phyloP scores from a whole-genome alignment of 129 eudicot species.

The Smallanthus sonchifolius region DNA sequence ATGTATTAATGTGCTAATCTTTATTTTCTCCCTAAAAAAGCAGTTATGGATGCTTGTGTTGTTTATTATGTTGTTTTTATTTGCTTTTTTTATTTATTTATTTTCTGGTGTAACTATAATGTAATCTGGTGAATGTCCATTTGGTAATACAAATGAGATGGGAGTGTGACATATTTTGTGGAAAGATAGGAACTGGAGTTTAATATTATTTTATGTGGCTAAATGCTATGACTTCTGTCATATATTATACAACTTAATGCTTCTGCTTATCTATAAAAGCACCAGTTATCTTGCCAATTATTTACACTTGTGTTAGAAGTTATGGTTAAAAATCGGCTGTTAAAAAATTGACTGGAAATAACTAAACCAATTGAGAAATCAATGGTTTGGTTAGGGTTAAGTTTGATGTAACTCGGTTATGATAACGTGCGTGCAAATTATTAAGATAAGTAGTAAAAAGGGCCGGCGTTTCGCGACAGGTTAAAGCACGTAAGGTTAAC shows the following conservation, averaged over 20 bases:
- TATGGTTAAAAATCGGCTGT: too few relatives aligned
- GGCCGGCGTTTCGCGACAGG: too few relatives aligned
- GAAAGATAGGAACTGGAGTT: constrained; percentile 14
- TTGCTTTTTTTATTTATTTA: not conserved
- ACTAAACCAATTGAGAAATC: too few relatives aligned
- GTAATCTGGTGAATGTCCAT: constrained; percentile 35
- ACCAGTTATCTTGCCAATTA: not conserved
- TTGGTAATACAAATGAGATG: constrained; percentile 23
- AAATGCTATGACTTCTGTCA: not conserved
- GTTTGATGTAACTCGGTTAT: too few relatives aligned
- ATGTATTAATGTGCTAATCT: constrained; percentile 25
- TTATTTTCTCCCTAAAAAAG: constrained; percentile 10
- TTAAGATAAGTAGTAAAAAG: too few relatives aligned
- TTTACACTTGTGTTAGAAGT: too few relatives aligned
- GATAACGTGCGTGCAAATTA: too few relatives aligned
- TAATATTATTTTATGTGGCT: not conserved
- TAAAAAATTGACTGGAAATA: too few relatives aligned
- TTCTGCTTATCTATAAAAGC: not conserved
- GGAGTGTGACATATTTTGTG: constrained; percentile 27
- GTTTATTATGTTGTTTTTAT: constrained; percentile 10
- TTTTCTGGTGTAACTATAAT: constrained; percentile 18
- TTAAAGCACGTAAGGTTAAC: too few relatives aligned
- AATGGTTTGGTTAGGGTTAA: too few relatives aligned
- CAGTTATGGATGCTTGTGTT: constrained; percentile 28
- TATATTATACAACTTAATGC: not conserved